These are phyloP conservation scores for Ganoderma leucocontextum DNA, from an alignment of 1,284 basidiomycete genomes.

Conservation along the genomic window DNA sequence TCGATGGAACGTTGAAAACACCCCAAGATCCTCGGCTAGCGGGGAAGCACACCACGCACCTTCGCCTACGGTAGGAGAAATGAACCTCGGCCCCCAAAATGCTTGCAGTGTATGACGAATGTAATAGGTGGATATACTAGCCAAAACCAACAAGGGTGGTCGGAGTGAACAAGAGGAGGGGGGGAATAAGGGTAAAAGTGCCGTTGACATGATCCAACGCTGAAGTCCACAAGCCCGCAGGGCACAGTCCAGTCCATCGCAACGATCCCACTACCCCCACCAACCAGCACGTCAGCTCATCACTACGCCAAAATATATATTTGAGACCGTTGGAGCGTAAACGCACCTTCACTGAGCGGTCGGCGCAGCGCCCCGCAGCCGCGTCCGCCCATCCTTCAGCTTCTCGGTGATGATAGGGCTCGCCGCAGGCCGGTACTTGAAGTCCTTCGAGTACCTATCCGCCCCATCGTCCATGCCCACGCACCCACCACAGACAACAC, in stretches of 20 bases:
- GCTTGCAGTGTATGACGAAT: not conserved
- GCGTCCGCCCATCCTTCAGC: conserved; percentile 62
- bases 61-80: too few relatives aligned
- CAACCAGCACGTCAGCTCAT: not conserved
- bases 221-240: not conserved
- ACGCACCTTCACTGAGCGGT: conserved; percentile 32
- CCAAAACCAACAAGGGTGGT: conserved; percentile 1
- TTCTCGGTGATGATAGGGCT: conserved; percentile 72
- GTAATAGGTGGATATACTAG: not conserved
- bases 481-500: not conserved
- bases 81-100: too few relatives aligned
- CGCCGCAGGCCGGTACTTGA: conserved; percentile 71
- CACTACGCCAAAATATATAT: not conserved
- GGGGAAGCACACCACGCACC: not conserved
- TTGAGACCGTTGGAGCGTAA: not conserved
- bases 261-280: not conserved
- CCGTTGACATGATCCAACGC: not conserved
- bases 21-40: not conserved
- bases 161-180: not conserved
- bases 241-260: not conserved
- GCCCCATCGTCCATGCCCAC: not conserved
- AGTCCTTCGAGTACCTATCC: conserved; percentile 68
- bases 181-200: not conserved
- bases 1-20: not conserved
- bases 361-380: conserved; percentile 62